Conservation (phyloP, 495 filamentous ascomycete genomes). For the Parathielavia appendiculata region DNA sequence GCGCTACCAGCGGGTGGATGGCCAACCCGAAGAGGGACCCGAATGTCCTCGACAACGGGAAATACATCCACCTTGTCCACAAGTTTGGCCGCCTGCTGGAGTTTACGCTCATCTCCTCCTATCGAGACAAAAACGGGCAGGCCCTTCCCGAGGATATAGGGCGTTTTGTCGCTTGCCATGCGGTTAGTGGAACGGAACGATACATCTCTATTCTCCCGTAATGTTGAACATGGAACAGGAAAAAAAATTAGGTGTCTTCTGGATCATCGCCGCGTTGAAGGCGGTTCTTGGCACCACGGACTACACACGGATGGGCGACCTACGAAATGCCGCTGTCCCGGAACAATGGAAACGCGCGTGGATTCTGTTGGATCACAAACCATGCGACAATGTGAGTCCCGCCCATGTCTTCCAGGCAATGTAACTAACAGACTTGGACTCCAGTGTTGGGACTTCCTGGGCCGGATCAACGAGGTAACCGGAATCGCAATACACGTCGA, state of each 20-base stretch:
- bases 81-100: neutral
- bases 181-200: neutral
- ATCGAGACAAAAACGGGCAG: constrained; percentile 5
- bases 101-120: neutral
- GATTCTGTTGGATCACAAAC: constrained; percentile 9
- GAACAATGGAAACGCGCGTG: neutral
- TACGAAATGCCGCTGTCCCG: neutral
- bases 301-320: neutral
- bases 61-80: constrained; percentile 8
- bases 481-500: constrained; percentile 8
- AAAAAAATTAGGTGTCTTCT: constrained; percentile 18
- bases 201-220: neutral
- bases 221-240: constrained; percentile 6
- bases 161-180: constrained; percentile 11
- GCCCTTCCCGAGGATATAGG: constrained; percentile 10
- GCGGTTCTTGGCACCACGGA: constrained; percentile 13
- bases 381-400: constrained; percentile 14
- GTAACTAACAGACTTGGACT: neutral
- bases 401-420: neutral
- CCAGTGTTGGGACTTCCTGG: constrained; percentile 14
- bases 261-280: constrained; percentile 8
- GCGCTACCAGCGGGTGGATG: constrained; percentile 16
- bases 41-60: constrained; percentile 5
- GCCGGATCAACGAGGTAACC: neutral
- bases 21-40: neutral